Evolutionary conservation across 306 rosid genomes (phyloP).

Genomic region (Spatholobus suberectus): DNA sequence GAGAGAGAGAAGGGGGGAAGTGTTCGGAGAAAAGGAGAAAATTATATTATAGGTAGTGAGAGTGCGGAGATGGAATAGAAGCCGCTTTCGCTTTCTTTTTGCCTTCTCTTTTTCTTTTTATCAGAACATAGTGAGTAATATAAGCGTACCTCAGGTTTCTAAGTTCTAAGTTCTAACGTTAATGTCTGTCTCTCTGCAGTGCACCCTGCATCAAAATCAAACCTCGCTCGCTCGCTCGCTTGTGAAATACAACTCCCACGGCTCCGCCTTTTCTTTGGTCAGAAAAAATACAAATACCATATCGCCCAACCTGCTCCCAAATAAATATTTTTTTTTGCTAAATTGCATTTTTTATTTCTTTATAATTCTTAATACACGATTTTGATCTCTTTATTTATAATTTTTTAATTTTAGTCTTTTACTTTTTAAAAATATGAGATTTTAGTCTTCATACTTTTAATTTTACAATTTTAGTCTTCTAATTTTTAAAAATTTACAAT

Average conservation of each 20-base stretch:
- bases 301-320: too few species aligned
- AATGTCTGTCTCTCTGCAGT: background rate
- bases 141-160: background rate
- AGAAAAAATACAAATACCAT: too few species aligned
- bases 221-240: background rate
- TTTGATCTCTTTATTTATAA: too few species aligned
- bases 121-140: background rate
- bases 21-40: conserved; percentile 27
- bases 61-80: background rate
- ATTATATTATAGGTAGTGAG: conserved; percentile 19
- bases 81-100: conserved; percentile 45
- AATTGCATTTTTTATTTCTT: too few species aligned
- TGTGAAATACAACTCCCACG: background rate
- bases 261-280: background rate
- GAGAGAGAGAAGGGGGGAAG: conserved; percentile 20
- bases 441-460: too few species aligned
- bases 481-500: too few species aligned
- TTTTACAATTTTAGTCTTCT: too few species aligned
- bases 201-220: background rate
- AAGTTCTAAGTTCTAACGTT: conserved; percentile 15
- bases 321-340: too few species aligned
- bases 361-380: too few species aligned
- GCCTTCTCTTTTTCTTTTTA: conserved; percentile 13
- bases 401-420: too few species aligned
- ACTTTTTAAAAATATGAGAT: too few species aligned